Evolutionary conservation across 805 yeast genomes (phyloP).

Genomic region (Brettanomyces naardenensis): DNA sequence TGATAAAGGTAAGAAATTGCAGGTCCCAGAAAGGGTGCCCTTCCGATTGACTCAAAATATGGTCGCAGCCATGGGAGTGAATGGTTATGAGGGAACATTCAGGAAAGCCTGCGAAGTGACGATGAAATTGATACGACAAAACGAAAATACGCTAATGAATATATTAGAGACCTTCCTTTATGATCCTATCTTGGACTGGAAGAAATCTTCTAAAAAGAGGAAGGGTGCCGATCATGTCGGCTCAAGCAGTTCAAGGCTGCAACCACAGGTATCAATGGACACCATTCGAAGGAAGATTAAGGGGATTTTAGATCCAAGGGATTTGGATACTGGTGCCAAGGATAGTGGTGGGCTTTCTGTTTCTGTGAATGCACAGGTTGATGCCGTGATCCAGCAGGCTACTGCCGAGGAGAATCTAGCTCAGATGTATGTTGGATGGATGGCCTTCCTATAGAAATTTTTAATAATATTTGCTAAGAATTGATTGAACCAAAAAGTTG

Average conservation of each 20-base stretch:
- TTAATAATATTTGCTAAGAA: background rate
- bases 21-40: slow-evolving; percentile 90
- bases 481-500: too few species aligned
- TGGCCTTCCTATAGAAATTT: slow-evolving; percentile 45
- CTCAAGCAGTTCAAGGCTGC: slow-evolving; percentile 21
- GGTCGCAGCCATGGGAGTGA: slow-evolving; percentile 79
- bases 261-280: slow-evolving; percentile 62
- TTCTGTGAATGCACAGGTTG: slow-evolving; percentile 90
- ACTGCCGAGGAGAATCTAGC: slow-evolving; percentile 61
- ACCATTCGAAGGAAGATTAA: slow-evolving; percentile 72
- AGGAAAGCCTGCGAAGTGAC: slow-evolving; percentile 83
- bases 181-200: slow-evolving; percentile 87
- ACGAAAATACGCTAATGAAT: slow-evolving; percentile 82
- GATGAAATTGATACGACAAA: slow-evolving; percentile 56
- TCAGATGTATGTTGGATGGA: slow-evolving; percentile 95
- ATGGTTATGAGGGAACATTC: slow-evolving; percentile 86
- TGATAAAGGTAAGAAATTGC: slow-evolving; percentile 68
- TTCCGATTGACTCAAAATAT: slow-evolving; percentile 84
- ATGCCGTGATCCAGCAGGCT: slow-evolving; percentile 78
- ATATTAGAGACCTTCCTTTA: slow-evolving; percentile 86
- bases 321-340: slow-evolving; percentile 27
- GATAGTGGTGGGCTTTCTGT: slow-evolving; percentile 59
- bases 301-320: slow-evolving; percentile 72
- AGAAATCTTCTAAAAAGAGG: slow-evolving; percentile 13
- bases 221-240: slow-evolving; percentile 29